Evolutionary conservation across 2,329 filamentous ascomycete species (phyloP).

Genomic region (Volutella citrinella): DNA sequence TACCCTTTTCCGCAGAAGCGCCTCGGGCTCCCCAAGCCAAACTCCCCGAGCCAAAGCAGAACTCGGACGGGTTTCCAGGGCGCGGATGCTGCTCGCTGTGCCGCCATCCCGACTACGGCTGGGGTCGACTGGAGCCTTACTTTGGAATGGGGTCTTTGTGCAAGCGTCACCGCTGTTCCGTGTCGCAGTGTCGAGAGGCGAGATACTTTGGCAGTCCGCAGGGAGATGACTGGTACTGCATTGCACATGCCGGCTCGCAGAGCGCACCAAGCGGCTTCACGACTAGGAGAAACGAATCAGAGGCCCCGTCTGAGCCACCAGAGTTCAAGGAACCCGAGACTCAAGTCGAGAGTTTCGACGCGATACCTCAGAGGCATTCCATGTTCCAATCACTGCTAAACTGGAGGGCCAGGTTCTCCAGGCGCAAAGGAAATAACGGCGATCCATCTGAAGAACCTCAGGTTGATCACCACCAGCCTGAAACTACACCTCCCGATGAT

Average conservation of each 20-base stretch:
- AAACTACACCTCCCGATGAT: too few species aligned
- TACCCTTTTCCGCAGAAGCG: too few species aligned
- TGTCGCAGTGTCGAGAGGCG: background rate
- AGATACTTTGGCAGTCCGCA: background rate
- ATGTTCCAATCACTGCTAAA: constrained; percentile 6
- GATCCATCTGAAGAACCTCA: background rate
- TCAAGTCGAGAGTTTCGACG: background rate
- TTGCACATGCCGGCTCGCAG: background rate
- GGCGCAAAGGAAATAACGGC: background rate
- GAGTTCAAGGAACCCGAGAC: too few species aligned
- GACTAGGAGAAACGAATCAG: too few species aligned
- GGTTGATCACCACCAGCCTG: too few species aligned
- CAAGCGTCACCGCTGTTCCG: constrained; percentile 5
- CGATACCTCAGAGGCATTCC: constrained; percentile 4
- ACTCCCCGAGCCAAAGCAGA: too few species aligned
- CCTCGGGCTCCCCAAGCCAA: too few species aligned
- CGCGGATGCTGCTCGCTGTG: too few species aligned
- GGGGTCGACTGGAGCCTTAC: too few species aligned
- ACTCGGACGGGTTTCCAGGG: too few species aligned
- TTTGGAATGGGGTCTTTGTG: background rate
- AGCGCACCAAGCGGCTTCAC: background rate
- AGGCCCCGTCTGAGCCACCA: too few species aligned
- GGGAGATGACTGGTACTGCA: constrained; percentile 2
- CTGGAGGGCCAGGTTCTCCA: background rate
- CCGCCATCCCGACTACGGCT: too few species aligned